Percentiles rank a stretch among this genome's conserved stretches.
Evolutionary conservation across 768 basidiomycete genomes (phyloP).

Genomic region (Amanita pallidorosea): DNA sequence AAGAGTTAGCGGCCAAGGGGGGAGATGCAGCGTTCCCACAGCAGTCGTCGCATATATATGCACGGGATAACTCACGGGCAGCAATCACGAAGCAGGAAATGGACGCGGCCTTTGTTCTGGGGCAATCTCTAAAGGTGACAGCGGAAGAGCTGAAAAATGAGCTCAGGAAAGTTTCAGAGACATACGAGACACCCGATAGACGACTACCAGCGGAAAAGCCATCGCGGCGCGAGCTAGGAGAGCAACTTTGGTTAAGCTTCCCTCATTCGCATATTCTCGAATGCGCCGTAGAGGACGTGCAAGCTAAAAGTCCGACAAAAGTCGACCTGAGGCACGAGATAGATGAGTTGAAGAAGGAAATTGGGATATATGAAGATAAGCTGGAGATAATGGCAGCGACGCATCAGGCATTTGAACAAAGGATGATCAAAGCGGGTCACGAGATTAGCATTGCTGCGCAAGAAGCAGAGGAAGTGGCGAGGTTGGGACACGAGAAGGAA

Average conservation of each 20-base stretch:
- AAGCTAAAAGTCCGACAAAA: not conserved
- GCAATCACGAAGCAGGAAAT: not conserved
- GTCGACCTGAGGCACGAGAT: not conserved
- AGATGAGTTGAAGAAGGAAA: not conserved
- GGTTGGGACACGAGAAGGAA: not conserved
- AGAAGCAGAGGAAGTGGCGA: not conserved
- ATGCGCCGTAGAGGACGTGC: not conserved
- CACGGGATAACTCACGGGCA: not conserved
- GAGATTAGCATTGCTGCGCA: not conserved
- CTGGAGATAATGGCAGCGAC: not conserved
- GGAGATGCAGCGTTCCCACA: not conserved
- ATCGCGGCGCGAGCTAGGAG: not conserved
- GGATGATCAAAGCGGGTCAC: not conserved
- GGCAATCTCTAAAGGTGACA: not conserved
- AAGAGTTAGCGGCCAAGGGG: not conserved
- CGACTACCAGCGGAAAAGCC: not conserved
- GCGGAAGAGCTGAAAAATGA: not conserved
- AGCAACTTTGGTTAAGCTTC: not conserved
- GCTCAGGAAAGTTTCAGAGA: not conserved
- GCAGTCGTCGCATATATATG: not conserved
- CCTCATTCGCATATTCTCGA: not conserved
- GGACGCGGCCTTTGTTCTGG: not conserved
- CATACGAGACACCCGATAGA: not conserved
- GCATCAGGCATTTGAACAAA: not conserved
- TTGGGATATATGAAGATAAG: not conserved